These are phyloP conservation scores for Orbilia brochopaga DNA, from an alignment of 2,329 filamentous ascomycete species.

Conservation along the genomic window DNA sequence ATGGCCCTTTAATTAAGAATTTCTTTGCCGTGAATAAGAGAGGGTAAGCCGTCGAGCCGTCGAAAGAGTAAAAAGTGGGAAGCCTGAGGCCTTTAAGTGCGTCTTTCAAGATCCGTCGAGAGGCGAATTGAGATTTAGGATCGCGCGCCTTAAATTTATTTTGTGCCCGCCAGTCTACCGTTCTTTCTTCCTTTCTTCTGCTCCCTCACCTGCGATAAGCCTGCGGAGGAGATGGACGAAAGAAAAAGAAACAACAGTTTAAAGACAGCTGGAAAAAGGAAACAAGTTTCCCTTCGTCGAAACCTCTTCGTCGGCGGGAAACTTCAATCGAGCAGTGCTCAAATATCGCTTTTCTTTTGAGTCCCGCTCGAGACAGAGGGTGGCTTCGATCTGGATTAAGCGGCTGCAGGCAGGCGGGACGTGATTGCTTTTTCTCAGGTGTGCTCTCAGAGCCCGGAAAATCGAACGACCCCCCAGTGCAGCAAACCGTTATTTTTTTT, in stretches of 20 bases:
- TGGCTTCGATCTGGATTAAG: constrained; percentile 30
- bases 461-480: not conserved
- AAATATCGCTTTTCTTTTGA: constrained; percentile 32
- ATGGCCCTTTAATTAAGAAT: too few species aligned
- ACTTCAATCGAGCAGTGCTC: not conserved
- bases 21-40: not conserved
- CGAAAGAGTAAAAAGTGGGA: constrained; percentile 3
- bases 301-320: not conserved
- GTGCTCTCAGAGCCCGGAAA: not conserved
- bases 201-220: not conserved
- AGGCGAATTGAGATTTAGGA: constrained; percentile 36
- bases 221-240: not conserved
- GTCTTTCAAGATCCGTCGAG: constrained; percentile 18
- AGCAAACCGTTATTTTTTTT: not conserved
- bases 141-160: constrained; percentile 17
- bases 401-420: constrained; percentile 3
- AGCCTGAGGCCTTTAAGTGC: constrained; percentile 26
- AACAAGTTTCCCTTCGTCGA: too few species aligned
- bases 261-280: not conserved
- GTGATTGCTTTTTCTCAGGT: not conserved
- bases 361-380: constrained; percentile 42
- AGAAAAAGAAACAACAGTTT: too few species aligned
- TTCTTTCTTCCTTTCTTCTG: too few species aligned
- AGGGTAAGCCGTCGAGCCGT: not conserved
- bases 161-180: constrained; percentile 1